phyloP scores from a whole-genome alignment of 768 basidiomycete species.

The Trametes maxima region DNA sequence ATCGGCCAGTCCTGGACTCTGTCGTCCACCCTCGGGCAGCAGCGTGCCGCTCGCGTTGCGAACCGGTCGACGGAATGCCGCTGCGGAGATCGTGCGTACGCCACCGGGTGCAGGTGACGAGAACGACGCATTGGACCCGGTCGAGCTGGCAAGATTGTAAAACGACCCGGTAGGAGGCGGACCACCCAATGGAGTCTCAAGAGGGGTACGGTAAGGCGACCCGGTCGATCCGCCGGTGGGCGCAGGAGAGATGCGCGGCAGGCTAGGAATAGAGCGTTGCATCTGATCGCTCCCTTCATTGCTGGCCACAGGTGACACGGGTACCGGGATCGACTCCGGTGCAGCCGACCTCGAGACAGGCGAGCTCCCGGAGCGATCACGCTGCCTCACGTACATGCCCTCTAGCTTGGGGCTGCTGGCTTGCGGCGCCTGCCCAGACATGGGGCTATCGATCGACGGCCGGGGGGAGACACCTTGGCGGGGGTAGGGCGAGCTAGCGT shows the following conservation, averaged over 20 bases:
- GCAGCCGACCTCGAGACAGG: not conserved
- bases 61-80: slow-evolving; percentile 64
- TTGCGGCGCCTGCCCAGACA: not conserved
- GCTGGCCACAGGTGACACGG: slow-evolving; percentile 4
- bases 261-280: slow-evolving; percentile 24
- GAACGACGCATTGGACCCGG: slow-evolving; percentile 31
- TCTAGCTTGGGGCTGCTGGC: slow-evolving; percentile 12
- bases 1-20: slow-evolving; percentile 39
- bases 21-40: slow-evolving; percentile 5
- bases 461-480: slow-evolving; percentile 42
- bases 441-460: slow-evolving; percentile 30
- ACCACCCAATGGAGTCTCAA: slow-evolving; percentile 45
- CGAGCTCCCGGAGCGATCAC: slow-evolving; percentile 22
- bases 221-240: slow-evolving; percentile 23
- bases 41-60: slow-evolving; percentile 32
- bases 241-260: slow-evolving; percentile 26
- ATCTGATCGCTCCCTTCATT: slow-evolving; percentile 27
- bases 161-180: slow-evolving; percentile 23
- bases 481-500: slow-evolving; percentile 20
- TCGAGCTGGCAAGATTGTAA: slow-evolving; percentile 24
- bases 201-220: slow-evolving; percentile 46
- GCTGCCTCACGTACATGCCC: slow-evolving; percentile 20
- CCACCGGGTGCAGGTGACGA: slow-evolving; percentile 13
- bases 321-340: slow-evolving; percentile 1
- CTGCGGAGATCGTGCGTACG: slow-evolving; percentile 70